Base-by-base conservation (phyloP, 805 yeast genomes). In the Kluyveromyces starmeri region DNA sequence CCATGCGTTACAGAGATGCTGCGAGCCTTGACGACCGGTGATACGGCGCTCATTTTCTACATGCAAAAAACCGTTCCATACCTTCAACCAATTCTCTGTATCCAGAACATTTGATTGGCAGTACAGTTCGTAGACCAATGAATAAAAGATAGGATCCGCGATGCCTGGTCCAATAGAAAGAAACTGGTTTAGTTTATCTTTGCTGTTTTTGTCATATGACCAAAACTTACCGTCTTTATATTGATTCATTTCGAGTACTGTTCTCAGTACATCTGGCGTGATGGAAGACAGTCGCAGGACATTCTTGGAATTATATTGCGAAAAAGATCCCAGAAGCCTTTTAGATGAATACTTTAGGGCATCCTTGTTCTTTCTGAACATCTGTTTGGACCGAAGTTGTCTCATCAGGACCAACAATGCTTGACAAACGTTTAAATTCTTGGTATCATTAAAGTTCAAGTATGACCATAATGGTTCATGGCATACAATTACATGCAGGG, bases 121-220 rank as follows among this genome's bases (percentile, higher is more conserved):
- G 14, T 53, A 43, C 19, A 58, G 47, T 4, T 35, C 24, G 8
- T 39, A 38, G 16, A 62, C 36, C 8, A 49, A 31, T 5, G 39
- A 37, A 43, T 72, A 81, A 47, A 74, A 78, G 0, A 58, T 42
- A 0, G 76, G 68, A 19, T 63, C 59, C 33, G 82, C 73, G 32
- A 64, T 65, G 30, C 77, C 62, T 2, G 73, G 71, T 0, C 85
- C 81, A 10, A 74, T 41, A 9, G 58, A 58, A 14, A 81, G 44
- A 41, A 77, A 67, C 0, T 58, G 67, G 1, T 62, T 29, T 8
- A 81, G 47, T 38, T 65, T 67, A 3, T 62, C 64, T 12, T 64
- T 62, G 1, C 74, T 43, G 3, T 58, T 58, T 37, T 78, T 78
- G 14, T 61, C 65, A 43, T 68, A 70, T 3, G 64, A 55, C 78